Percentiles rank a stretch among this genome's conserved stretches.
phyloP scores from a whole-genome alignment of 352 stramenopile species.

The Phytophthora cryptogea region DNA sequence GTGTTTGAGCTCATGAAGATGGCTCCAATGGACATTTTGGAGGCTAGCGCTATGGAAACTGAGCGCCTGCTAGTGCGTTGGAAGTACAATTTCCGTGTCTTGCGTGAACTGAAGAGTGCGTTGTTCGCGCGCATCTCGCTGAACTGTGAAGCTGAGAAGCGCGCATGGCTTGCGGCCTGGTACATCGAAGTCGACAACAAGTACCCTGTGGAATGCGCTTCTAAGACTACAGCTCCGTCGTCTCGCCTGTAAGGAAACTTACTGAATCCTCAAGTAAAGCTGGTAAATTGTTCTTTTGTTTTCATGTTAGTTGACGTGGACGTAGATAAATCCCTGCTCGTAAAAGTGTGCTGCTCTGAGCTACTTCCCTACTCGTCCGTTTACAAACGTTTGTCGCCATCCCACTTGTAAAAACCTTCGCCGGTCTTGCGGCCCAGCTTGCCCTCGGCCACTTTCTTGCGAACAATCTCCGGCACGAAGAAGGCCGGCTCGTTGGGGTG shows the following conservation, averaged over 20 bases:
- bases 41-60: constrained; percentile 41
- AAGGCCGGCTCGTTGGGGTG: constrained; percentile 96
- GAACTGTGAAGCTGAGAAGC: constrained; percentile 64
- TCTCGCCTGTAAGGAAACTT: constrained; percentile 27
- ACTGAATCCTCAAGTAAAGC: constrained; percentile 1
- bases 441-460: constrained; percentile 91
- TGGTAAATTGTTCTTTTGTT: constrained; percentile 1
- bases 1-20: constrained; percentile 73
- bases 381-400: constrained; percentile 83
- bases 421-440: constrained; percentile 97
- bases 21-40: constrained; percentile 47
- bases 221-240: not conserved
- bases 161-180: constrained; percentile 65
- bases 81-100: constrained; percentile 19
- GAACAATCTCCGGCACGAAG: constrained; percentile 92
- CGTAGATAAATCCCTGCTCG: constrained; percentile 10
- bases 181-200: constrained; percentile 52
- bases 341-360: constrained; percentile 4
- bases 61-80: constrained; percentile 41
- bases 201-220: constrained; percentile 27
- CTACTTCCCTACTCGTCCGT: not conserved
- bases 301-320: constrained; percentile 11
- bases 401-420: constrained; percentile 96
- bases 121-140: constrained; percentile 54
- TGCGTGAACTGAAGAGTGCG: constrained; percentile 40